These are phyloP conservation scores for Apiospora koreana DNA, from an alignment of 2,329 filamentous ascomycete genomes.

Conservation along the genomic window DNA sequence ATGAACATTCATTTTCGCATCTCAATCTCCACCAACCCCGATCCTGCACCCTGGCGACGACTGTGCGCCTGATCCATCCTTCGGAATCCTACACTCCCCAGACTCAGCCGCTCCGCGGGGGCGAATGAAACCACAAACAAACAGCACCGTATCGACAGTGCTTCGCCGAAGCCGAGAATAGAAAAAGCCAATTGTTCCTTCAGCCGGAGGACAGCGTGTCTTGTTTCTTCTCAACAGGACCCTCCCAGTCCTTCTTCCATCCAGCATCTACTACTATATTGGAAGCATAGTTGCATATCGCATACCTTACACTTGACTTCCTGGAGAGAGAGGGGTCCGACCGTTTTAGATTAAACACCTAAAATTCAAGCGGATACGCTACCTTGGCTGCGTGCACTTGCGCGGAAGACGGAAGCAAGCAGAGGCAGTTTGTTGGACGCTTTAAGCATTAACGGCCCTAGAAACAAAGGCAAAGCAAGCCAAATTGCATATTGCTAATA, in stretches of 20 bases:
- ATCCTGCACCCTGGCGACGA: neutral
- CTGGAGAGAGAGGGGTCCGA: neutral
- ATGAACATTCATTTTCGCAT: neutral
- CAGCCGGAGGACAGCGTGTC: constrained; percentile 2
- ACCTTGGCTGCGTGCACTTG: neutral
- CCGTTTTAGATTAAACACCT: neutral
- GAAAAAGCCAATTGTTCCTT: neutral
- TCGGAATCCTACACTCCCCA: neutral
- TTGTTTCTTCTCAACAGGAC: neutral
- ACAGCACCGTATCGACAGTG: neutral
- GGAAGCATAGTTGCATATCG: neutral
- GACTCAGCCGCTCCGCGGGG: neutral
- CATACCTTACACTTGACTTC: neutral
- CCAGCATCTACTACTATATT: neutral
- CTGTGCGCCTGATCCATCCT: neutral
- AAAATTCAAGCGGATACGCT: neutral
- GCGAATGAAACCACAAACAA: neutral
- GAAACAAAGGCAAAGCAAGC: neutral
- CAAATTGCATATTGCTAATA: neutral
- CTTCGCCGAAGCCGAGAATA: constrained; percentile 2
- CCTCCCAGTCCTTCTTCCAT: neutral
- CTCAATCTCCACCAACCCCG: neutral
- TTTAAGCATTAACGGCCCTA: neutral
- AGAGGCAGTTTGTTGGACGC: neutral
- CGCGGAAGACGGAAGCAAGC: constrained; percentile 1